Evolutionary conservation across 371 early-diverging fungal species (phyloP).

Genomic region (Lichtheimia corymbifera): DNA sequence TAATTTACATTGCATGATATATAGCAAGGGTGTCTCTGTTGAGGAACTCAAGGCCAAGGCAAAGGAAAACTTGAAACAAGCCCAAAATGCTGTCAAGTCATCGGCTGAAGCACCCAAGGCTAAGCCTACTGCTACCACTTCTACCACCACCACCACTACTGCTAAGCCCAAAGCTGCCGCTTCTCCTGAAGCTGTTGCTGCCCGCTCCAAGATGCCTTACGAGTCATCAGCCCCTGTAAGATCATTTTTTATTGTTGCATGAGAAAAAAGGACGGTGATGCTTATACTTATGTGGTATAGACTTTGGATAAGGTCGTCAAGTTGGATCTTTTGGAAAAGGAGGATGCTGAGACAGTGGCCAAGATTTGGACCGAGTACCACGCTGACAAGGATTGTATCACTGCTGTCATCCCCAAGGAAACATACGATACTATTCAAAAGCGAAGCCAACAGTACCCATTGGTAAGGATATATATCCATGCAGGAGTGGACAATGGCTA

Average conservation of each 20-base stretch:
- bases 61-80: slow-evolving; percentile 31
- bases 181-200: slow-evolving; percentile 30
- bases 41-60: slow-evolving; percentile 55
- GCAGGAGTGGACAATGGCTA: too few relatives aligned
- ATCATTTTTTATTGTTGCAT: neutral
- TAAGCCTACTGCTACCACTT: slow-evolving; percentile 3
- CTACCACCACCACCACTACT: neutral
- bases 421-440: slow-evolving; percentile 71
- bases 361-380: slow-evolving; percentile 89
- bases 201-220: slow-evolving; percentile 35
- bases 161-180: slow-evolving; percentile 22
- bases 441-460: slow-evolving; percentile 68
- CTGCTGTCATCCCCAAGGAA: slow-evolving; percentile 75
- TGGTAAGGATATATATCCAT: slow-evolving; percentile 49
- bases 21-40: slow-evolving; percentile 41
- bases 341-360: slow-evolving; percentile 65
- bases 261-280: neutral
- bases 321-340: slow-evolving; percentile 65
- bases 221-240: slow-evolving; percentile 52
- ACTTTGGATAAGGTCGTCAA: slow-evolving; percentile 80
- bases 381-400: slow-evolving; percentile 64
- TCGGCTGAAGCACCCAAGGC: slow-evolving; percentile 19
- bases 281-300: slow-evolving; percentile 24
- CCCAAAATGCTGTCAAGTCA: slow-evolving; percentile 21
- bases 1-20: slow-evolving; percentile 4